phyloP scores from a whole-genome alignment of 73 alveolate species.

The Effrenium voratum region DNA sequence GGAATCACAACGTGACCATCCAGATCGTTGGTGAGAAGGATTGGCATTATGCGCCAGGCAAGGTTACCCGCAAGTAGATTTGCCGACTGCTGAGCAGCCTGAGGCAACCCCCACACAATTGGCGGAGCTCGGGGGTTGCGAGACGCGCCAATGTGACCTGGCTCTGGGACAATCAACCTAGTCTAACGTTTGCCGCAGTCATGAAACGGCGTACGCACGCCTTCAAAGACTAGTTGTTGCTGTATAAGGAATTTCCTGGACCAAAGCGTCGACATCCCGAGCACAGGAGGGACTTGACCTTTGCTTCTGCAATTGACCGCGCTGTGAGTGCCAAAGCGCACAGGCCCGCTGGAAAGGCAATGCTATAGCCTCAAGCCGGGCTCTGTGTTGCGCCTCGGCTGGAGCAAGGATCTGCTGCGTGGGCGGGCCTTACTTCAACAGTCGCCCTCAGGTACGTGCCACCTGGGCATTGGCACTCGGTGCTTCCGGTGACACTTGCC shows the following conservation, averaged over 20 bases:
- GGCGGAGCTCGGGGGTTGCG: conserved; percentile 66
- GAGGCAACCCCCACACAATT: conserved; percentile 45
- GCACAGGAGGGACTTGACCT: not conserved
- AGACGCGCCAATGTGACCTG: conserved; percentile 29
- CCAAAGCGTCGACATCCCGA: conserved; percentile 26
- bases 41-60: conserved; percentile 58
- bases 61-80: not conserved
- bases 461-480: conserved; percentile 87
- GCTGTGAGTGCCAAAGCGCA: not conserved
- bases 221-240: too few species aligned
- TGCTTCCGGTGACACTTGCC: conserved; percentile 30
- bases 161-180: not conserved
- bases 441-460: conserved; percentile 34
- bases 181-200: not conserved
- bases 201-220: too few species aligned
- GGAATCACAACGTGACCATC: conserved; percentile 78
- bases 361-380: conserved; percentile 71
- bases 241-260: conserved; percentile 76
- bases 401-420: not conserved
- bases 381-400: conserved; percentile 27
- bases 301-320: not conserved
- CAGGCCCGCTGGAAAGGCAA: conserved; percentile 23
- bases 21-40: conserved; percentile 80
- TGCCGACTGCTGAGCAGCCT: not conserved
- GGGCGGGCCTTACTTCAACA: not conserved